Base-by-base conservation (phyloP, 139 green algal species). In the Limnomonas spitsbergensis region DNA sequence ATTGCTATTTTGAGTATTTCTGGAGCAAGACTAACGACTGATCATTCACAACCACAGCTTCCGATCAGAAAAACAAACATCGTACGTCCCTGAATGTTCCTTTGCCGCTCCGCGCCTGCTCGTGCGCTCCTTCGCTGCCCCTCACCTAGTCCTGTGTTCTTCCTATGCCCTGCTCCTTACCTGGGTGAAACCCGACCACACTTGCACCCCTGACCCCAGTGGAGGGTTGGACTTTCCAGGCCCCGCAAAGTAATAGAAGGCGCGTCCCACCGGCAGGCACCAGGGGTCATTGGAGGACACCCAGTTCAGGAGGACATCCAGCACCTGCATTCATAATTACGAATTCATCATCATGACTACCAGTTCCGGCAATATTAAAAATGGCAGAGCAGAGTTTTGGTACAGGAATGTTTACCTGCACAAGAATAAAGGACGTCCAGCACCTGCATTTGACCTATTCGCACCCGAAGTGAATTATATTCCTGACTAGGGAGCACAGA, bases 281-380 rank as follows among this genome's bases (percentile, higher is more conserved):
- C 7, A 26, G 34, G 77, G 72, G 66, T 82, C 71, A n/a, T 73
- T 69, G 1, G 29, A 3, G n/a, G 74, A 77, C 27, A 75, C 38
- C 39, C 73, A 78, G 77, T 77, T 76, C 36, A 86, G 73, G 9
- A 86, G 40, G 1, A 80, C 40, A 38, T 86, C 81, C 37, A 86
- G 72, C 24, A 75, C 81, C 81, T 86, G 75, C 0, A 40, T n/a
- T n/a, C n/a, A n/a, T n/a, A n/a, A n/a, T n/a, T n/a, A n/a, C n/a
- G n/a, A n/a, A n/a, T n/a, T n/a, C n/a, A 61, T 61, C 14, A 20
- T 61, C 20, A 61, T 61, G 20, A 61, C 14, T 20, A 20, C 47
- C 14, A 20, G 47, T 29, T 61, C 14, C 14, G 47, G 14, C 47
- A 61, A 20, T 14, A 61, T 61, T 61, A 20, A 61, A 61, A n/a